phyloP scores from a whole-genome alignment of 1,139 yeast species.

The Yamadazyma oceani region DNA sequence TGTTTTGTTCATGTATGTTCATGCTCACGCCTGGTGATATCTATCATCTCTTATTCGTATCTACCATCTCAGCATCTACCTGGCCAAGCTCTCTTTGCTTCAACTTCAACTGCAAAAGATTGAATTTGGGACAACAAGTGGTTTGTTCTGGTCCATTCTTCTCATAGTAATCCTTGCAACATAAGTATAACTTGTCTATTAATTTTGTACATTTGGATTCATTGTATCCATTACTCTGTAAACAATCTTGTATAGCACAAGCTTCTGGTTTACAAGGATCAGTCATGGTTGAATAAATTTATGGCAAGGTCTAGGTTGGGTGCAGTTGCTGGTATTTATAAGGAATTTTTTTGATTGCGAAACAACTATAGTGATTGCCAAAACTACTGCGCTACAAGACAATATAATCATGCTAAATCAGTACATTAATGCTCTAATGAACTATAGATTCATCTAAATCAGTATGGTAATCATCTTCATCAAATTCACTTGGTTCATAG shows the following conservation, averaged over 20 bases:
- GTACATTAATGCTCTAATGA: background rate
- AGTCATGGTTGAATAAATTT: conserved; percentile 4
- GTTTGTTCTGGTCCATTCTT: conserved; percentile 52
- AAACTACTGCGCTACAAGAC: too few relatives aligned
- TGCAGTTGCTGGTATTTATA: too few relatives aligned
- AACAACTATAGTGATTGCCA: too few relatives aligned
- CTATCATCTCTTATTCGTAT: conserved; percentile 13
- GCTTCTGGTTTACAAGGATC: conserved; percentile 69
- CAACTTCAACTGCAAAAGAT: conserved; percentile 54
- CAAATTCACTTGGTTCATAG: conserved; percentile 49
- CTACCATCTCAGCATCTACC: conserved; percentile 51
- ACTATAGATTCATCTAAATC: conserved; percentile 32
- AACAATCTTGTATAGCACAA: conserved; percentile 69
- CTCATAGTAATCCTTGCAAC: conserved; percentile 58
- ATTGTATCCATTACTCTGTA: conserved; percentile 51
- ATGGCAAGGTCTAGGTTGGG: too few relatives aligned
- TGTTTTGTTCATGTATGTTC: too few relatives aligned
- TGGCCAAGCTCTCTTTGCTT: conserved; percentile 54
- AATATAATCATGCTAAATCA: too few relatives aligned
- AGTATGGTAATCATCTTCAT: conserved; percentile 49
- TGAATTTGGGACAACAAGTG: conserved; percentile 67
- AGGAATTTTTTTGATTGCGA: too few relatives aligned
- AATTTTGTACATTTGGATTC: conserved; percentile 61
- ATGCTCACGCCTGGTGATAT: conserved; percentile 8
- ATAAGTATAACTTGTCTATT: conserved; percentile 59